Percentiles rank a stretch among this genome's conserved stretches.
Evolutionary conservation across 495 filamentous ascomycete genomes (phyloP).

Genomic region (Penicillium bialowiezense): DNA sequence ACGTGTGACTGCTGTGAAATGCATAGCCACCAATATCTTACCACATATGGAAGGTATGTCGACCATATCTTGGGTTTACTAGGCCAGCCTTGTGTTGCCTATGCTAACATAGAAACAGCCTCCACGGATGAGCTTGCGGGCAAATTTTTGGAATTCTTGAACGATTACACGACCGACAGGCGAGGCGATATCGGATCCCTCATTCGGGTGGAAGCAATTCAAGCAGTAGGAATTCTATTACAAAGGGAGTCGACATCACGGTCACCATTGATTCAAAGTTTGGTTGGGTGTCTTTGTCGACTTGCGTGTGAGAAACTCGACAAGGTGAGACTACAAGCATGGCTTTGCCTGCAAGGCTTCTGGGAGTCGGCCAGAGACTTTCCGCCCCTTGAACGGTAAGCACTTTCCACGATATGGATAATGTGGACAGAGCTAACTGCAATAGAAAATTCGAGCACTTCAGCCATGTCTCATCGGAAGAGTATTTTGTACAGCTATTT

Average conservation of each 20-base stretch:
- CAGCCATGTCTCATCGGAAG: slow-evolving; percentile 40
- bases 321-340: slow-evolving; percentile 72
- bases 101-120: slow-evolving; percentile 22
- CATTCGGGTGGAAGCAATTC: slow-evolving; percentile 73
- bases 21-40: slow-evolving; percentile 49
- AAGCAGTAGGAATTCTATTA: slow-evolving; percentile 47
- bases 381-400: slow-evolving; percentile 35
- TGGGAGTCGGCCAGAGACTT: slow-evolving; percentile 36
- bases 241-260: slow-evolving; percentile 14
- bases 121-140: slow-evolving; percentile 23
- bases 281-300: slow-evolving; percentile 54
- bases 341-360: slow-evolving; percentile 40
- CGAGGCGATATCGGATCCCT: slow-evolving; percentile 87
- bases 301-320: slow-evolving; percentile 86
- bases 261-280: slow-evolving; percentile 21
- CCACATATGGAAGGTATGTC: slow-evolving; percentile 39
- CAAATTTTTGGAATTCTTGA: slow-evolving; percentile 52
- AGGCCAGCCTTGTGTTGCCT: neutral
- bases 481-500: slow-evolving; percentile 45
- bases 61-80: neutral
- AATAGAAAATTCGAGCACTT: slow-evolving; percentile 44
- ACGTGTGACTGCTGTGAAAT: slow-evolving; percentile 58
- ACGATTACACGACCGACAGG: slow-evolving; percentile 85
- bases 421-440: slow-evolving; percentile 14
- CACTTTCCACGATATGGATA: neutral